Evolutionary conservation across 2,329 filamentous ascomycete genomes (phyloP), one percentile per base, ranked within the genome.

Genomic region (Mycogone perniciosa): DNA sequence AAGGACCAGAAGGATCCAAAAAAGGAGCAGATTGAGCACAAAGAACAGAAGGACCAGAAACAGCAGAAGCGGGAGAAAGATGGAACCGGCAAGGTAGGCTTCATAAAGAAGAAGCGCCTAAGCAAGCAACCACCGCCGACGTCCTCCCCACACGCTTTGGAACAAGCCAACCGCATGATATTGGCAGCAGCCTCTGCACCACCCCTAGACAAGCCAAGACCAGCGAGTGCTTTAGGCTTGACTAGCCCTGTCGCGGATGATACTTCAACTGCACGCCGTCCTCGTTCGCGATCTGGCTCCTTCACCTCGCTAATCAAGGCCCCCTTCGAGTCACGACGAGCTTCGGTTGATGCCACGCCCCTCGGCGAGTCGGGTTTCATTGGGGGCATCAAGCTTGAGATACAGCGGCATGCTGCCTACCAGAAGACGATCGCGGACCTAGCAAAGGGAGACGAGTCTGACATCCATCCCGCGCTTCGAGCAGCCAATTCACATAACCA

Each of bases 361-460:
- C 40, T 37, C 5, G 56, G 55, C n/a, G 58, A 67, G 5, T 61
- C 59, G 2, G 65, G 64, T 9, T 74, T 74, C 54, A 66, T 74
- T 27, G 69, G 71, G 1, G 70, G 68, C 20, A 65, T 67, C 48
- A 73, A 72, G 50, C 61, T 73, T 11, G 70, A 72, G 43, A 61
- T 68, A 43, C 63, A 72, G 50, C 65, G 65, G 42, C 62, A 71
- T 6, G 62, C 62, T 1, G 64, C 64, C 13, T 57, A 64, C 7
- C 59, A 68, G 34, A 58, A 62, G 37, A 57, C 59, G 1, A 52
- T 63, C 6, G 57, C 67, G 0, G 59, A 57, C 7, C 59, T 41
- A 13, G 57, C 59, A 6, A 58, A 60, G 9, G 57, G 56, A 6
- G 55, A 57, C 10, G 60, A 62, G 26, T 61, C 57, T 5, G 61